Evolutionary conservation across 1,139 yeast species (phyloP).

Genomic region (Taphrina wiesneri): DNA sequence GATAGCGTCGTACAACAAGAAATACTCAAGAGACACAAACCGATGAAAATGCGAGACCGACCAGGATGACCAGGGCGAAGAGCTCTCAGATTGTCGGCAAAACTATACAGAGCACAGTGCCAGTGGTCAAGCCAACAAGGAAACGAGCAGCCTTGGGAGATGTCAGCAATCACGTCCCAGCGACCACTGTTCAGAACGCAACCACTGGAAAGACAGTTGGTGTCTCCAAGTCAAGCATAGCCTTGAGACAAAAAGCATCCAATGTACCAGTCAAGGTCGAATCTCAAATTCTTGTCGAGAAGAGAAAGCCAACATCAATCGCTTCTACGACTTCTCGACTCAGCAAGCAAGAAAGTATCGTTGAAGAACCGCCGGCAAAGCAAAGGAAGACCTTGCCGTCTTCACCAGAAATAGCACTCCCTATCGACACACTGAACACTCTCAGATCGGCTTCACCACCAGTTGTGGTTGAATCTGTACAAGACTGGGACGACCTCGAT

Average conservation of each 20-base stretch:
- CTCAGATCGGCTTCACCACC: constrained; percentile 2
- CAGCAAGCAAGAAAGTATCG: constrained; percentile 13
- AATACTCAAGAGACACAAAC: constrained; percentile 18
- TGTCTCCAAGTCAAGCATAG: not conserved
- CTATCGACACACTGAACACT: not conserved
- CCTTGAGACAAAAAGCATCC: constrained; percentile 5
- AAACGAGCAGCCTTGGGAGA: constrained; percentile 46
- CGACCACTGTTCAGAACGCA: not conserved
- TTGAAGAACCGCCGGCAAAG: constrained; percentile 33
- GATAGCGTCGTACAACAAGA: constrained; percentile 30
- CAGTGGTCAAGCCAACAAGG: constrained; percentile 36
- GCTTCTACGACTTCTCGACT: constrained; percentile 1
- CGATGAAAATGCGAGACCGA: constrained; percentile 33
- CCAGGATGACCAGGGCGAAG: constrained; percentile 30
- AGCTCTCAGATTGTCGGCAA: constrained; percentile 16
- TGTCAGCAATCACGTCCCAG: constrained; percentile 42
- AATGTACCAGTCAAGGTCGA: constrained; percentile 10
- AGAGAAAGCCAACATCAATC: constrained; percentile 14
- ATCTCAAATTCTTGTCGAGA: not conserved
- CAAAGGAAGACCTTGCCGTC: constrained; percentile 27
- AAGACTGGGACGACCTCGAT: constrained; percentile 81
- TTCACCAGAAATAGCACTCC: not conserved
- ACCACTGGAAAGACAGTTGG: constrained; percentile 15
- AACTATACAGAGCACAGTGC: not conserved
- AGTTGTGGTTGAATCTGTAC: constrained; percentile 21